These are phyloP conservation scores for Saccharomycopsis sp. DNA, from an alignment of 805 yeast species.

Conservation along the genomic window DNA sequence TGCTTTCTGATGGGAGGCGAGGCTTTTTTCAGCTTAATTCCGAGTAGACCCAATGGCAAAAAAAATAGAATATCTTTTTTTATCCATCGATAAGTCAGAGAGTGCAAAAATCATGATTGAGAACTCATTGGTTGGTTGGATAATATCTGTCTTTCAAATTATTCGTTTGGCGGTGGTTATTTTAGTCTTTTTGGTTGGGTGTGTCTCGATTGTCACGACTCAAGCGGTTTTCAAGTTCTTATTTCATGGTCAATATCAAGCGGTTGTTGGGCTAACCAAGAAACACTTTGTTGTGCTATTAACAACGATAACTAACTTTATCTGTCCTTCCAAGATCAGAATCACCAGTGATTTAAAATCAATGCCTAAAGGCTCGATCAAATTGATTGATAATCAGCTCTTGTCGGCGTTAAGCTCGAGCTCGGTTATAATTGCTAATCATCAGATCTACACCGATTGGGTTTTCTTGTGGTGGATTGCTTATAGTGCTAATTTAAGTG, in stretches of 20 bases:
- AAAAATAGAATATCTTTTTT: too few relatives aligned
- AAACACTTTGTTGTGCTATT: slow-evolving; percentile 49
- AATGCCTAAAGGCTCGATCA: slow-evolving; percentile 31
- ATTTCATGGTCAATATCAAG: slow-evolving; percentile 34
- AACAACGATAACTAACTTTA: slow-evolving; percentile 41
- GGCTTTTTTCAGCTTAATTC: too few relatives aligned
- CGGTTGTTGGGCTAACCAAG: slow-evolving; percentile 48
- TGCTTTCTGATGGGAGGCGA: too few relatives aligned
- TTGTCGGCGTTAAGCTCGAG: slow-evolving; percentile 35
- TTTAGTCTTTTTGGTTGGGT: slow-evolving; percentile 30
- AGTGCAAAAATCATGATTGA: too few relatives aligned
- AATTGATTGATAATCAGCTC: slow-evolving; percentile 24
- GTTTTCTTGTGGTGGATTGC: slow-evolving; percentile 80
- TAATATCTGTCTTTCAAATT: slow-evolving; percentile 22
- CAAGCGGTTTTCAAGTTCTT: slow-evolving; percentile 37
- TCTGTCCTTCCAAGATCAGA: slow-evolving; percentile 46
- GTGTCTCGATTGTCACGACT: slow-evolving; percentile 38
- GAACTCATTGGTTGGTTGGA: too few relatives aligned
- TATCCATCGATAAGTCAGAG: too few relatives aligned
- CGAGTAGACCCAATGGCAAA: too few relatives aligned
- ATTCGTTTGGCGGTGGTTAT: slow-evolving; percentile 25
- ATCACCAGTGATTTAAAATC: slow-evolving; percentile 37
- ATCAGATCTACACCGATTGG: slow-evolving; percentile 95
- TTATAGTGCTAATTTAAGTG: slow-evolving; percentile 59
- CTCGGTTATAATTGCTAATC: slow-evolving; percentile 74